Evolutionary conservation across 148 eudicot species (phyloP).

Genomic region (Bassia scoparia): DNA sequence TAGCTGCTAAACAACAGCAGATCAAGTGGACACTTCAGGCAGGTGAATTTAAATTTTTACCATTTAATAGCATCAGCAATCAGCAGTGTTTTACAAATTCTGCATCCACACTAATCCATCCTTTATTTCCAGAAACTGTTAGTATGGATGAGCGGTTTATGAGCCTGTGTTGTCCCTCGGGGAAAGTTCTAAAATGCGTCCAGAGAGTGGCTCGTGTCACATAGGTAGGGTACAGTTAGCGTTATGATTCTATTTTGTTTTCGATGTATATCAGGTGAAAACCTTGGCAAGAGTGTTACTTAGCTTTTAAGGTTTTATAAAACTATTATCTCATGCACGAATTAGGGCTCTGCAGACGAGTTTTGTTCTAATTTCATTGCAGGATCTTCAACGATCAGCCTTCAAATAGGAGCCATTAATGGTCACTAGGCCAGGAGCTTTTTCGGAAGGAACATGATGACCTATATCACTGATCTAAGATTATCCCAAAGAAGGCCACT

Average conservation of each 20-base stretch:
- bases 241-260: background rate
- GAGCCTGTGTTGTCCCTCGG: constrained; percentile 98
- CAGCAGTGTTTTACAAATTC: too few species aligned
- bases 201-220: constrained; percentile 82
- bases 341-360: too few species aligned
- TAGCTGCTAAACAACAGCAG: constrained; percentile 72
- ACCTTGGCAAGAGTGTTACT: too few species aligned
- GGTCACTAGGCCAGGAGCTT: constrained; percentile 68
- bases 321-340: too few species aligned
- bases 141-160: constrained; percentile 85
- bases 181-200: constrained; percentile 75
- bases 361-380: too few species aligned
- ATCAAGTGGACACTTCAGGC: too few species aligned
- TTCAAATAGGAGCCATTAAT: constrained; percentile 43
- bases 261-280: too few species aligned
- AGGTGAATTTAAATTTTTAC: too few species aligned
- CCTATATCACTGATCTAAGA: constrained; percentile 69
- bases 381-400: constrained; percentile 86
- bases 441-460: constrained; percentile 84
- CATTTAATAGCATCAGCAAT: too few species aligned
- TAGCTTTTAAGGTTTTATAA: too few species aligned
- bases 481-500: constrained; percentile 85
- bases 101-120: too few species aligned
- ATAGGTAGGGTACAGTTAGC: constrained; percentile 56
- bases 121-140: too few species aligned